Evolutionary conservation across 306 rosid species (phyloP).

Genomic region (Luffa acutangula): DNA sequence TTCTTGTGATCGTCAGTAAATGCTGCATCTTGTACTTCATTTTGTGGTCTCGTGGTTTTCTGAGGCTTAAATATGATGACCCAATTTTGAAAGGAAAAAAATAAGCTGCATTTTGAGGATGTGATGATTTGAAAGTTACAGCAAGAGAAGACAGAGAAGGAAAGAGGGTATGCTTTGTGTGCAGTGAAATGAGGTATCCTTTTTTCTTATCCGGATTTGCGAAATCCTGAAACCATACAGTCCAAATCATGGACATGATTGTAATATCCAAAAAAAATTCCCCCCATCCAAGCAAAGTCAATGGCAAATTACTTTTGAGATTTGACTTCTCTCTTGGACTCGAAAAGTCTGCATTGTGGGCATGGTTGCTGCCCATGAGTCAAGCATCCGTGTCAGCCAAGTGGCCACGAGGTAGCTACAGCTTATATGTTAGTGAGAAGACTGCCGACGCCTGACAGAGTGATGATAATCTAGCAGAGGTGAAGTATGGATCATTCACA

Average conservation of each 20-base stretch:
- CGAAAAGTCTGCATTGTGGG: neutral
- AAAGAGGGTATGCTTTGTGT: neutral
- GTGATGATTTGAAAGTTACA: neutral
- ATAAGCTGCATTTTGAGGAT: neutral
- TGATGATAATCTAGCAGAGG: neutral
- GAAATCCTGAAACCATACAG: conserved; percentile 3
- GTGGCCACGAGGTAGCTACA: neutral
- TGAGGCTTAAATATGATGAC: neutral
- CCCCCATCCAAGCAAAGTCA: neutral
- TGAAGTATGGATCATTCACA: neutral
- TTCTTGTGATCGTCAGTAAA: neutral
- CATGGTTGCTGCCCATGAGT: too few relatives aligned
- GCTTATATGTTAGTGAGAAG: neutral
- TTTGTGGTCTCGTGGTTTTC: neutral
- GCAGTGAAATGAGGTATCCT: neutral
- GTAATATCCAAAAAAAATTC: neutral
- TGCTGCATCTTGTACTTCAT: neutral
- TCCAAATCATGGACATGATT: neutral
- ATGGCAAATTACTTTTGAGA: neutral
- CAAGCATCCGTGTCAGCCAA: neutral
- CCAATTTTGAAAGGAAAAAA: neutral
- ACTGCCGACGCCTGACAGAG: neutral
- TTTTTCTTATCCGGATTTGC: neutral
- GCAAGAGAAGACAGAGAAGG: too few relatives aligned
- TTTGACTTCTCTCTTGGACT: neutral